Evolutionary conservation across 495 filamentous ascomycete species (phyloP).

Genomic region (Aspergillus coremiiformis): DNA sequence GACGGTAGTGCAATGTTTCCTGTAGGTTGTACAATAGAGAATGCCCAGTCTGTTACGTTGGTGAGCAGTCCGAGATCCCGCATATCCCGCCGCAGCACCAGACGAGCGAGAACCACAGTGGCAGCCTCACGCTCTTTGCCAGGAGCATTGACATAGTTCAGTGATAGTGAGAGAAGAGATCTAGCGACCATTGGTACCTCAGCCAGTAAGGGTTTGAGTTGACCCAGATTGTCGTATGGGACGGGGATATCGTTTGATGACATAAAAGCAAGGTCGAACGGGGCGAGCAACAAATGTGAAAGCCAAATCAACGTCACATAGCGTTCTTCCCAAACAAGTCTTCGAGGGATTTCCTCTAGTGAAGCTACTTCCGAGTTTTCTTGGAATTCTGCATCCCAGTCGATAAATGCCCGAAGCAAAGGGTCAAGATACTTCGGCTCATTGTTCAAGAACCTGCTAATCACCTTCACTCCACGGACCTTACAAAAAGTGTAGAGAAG

Average conservation of each 20-base stretch:
- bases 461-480: slow-evolving; percentile 85
- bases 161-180: slow-evolving; percentile 61
- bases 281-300: slow-evolving; percentile 83
- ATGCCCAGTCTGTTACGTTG: slow-evolving; percentile 58
- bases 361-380: slow-evolving; percentile 11
- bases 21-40: slow-evolving; percentile 45
- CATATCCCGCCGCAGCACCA: slow-evolving; percentile 85
- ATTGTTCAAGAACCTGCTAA: slow-evolving; percentile 80
- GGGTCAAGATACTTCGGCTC: slow-evolving; percentile 78
- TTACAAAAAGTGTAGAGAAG: slow-evolving; percentile 91
- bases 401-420: slow-evolving; percentile 59
- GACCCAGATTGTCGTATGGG: slow-evolving; percentile 20
- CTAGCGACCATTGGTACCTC: slow-evolving; percentile 61
- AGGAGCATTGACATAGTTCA: slow-evolving; percentile 61
- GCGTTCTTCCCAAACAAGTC: slow-evolving; percentile 74
- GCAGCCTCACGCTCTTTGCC: slow-evolving; percentile 88
- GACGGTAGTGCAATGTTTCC: slow-evolving; percentile 24
- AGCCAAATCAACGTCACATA: slow-evolving; percentile 90
- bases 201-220: slow-evolving; percentile 18
- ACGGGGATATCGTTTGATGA: slow-evolving; percentile 50
- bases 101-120: slow-evolving; percentile 67
- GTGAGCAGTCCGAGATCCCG: slow-evolving; percentile 62
- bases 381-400: slow-evolving; percentile 29
- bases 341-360: slow-evolving; percentile 9
- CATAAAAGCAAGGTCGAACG: slow-evolving; percentile 83